Evolutionary conservation across 2,329 filamentous ascomycete species (phyloP).

Genomic region (Ophiostoma pallidulum): DNA sequence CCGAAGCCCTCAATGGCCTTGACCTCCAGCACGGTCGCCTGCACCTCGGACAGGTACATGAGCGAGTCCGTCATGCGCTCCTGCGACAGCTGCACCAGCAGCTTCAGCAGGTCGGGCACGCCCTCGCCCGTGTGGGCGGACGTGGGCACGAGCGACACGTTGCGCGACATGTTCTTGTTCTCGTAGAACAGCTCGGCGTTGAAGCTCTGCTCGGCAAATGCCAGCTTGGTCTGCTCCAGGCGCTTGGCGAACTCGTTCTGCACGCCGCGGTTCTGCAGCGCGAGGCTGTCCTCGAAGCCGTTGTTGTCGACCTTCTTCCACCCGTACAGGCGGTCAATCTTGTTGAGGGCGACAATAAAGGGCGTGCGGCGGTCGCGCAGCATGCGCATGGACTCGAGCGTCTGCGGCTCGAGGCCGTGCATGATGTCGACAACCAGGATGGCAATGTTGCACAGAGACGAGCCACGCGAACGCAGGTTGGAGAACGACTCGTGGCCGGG

Average conservation of each 20-base stretch:
- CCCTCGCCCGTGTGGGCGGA: conserved; percentile 98
- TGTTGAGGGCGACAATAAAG: conserved; percentile 98
- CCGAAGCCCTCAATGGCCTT: conserved; percentile 98
- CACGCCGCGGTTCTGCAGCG: conserved; percentile 82
- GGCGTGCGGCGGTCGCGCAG: conserved; percentile 90
- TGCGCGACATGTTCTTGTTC: conserved; percentile 93
- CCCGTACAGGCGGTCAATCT: conserved; percentile 97
- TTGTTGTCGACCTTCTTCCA: conserved; percentile 99
- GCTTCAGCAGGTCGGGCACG: conserved; percentile 97
- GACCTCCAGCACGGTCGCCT: conserved; percentile 95
- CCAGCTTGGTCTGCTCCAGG: conserved; percentile 82
- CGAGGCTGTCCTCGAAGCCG: conserved; percentile 87
- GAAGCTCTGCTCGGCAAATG: conserved; percentile 93
- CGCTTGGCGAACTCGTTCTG: conserved; percentile 91
- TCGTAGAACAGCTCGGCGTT: conserved; percentile 95
- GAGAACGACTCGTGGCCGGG: conserved; percentile 99
- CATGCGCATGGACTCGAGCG: conserved; percentile 91
- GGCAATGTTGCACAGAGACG: conserved; percentile 97
- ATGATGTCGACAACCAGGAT: conserved; percentile 99
- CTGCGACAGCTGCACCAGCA: conserved; percentile 84
- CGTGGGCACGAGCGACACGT: conserved; percentile 92
- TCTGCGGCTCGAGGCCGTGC: conserved; percentile 97
- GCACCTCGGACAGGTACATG: conserved; percentile 97
- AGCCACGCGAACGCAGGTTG: conserved; percentile 91
- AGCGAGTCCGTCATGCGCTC: conserved; percentile 94